Evolutionary conservation across 2,329 filamentous ascomycete species (phyloP).

Genomic region (Aspergillus floridensis): DNA sequence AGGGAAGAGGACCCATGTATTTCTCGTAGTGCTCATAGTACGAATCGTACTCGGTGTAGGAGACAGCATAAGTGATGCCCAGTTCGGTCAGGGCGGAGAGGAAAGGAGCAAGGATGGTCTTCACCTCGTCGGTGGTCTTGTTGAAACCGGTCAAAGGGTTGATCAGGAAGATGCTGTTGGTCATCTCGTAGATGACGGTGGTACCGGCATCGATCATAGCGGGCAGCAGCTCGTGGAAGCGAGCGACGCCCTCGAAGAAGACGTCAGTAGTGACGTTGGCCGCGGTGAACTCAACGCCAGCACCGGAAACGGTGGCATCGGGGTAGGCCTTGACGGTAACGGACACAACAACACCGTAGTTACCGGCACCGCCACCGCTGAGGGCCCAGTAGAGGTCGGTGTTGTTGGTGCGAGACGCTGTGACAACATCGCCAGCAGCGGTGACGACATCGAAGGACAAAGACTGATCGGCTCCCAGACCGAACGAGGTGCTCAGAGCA

Average conservation of each 20-base stretch:
- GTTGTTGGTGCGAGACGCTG: conserved; percentile 50
- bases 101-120: conserved; percentile 48
- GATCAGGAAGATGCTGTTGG: conserved; percentile 50
- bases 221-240: conserved; percentile 51
- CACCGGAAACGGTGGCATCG: conserved; percentile 45
- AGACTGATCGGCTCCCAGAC: conserved; percentile 60
- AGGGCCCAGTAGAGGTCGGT: conserved; percentile 63
- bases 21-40: conserved; percentile 38
- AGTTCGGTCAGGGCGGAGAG: conserved; percentile 38
- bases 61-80: conserved; percentile 33
- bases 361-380: conserved; percentile 59
- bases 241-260: conserved; percentile 53
- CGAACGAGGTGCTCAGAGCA: conserved; percentile 52
- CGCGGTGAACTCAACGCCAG: conserved; percentile 43
- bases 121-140: conserved; percentile 45
- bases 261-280: conserved; percentile 39
- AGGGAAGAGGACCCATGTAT: conserved; percentile 31
- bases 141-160: conserved; percentile 50
- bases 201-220: conserved; percentile 51
- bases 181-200: conserved; percentile 51
- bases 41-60: conserved; percentile 28
- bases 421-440: conserved; percentile 48
- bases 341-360: conserved; percentile 57
- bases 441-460: conserved; percentile 57
- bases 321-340: conserved; percentile 54